Base-by-base conservation (phyloP, 129 eudicot species). In the Rutidosis leptorrhynchoides region DNA sequence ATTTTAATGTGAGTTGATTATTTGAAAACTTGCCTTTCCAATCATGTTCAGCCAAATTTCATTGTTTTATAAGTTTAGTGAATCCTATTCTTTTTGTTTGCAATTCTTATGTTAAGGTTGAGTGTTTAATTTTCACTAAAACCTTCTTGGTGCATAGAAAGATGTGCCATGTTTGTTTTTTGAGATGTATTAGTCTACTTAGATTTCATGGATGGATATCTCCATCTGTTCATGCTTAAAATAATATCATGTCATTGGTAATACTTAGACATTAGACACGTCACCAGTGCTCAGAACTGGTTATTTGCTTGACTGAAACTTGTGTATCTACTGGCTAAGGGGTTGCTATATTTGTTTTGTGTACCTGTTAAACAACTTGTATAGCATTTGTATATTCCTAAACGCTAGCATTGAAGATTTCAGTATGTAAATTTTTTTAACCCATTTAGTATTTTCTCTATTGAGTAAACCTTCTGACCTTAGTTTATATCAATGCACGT, bases 1-100 rank as follows among this genome's bases (percentile, higher is more conserved):
- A 23, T 67, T 25, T 43, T 58, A 46, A 30, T 54, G 25, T 75
- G 62, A 32, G 68, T 33, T 59, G 19, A 67, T 75, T 53, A 24
- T 54, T 33, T 59, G 25, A 75, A 67, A 27, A 30, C 63, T 24
- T 22, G 25, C 19, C 27, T 25, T 74, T 29, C n/a, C 10, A 56
- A 65, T 15, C 48, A 2, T 63, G 63, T 32, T 52, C 42, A 62
- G 26, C 8, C 48, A 7, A 73, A 40, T 25, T 54, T 26, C 28
- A 63, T 42, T 53, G 6, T 20, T 46, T 40, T 17, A 22, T 40
- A 5, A 26, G 70, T 40, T 53, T 16, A 30, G 29, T 58, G 67
- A 54, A 25, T 54, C 45, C 49, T 5, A 21, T 33, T 45, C 7
- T 64, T 72, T 30, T 65, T 73, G 64, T 30, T 65, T 73, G 64